Evolutionary conservation across 306 rosid genomes (phyloP).

Genomic region (Rubus idaeus): DNA sequence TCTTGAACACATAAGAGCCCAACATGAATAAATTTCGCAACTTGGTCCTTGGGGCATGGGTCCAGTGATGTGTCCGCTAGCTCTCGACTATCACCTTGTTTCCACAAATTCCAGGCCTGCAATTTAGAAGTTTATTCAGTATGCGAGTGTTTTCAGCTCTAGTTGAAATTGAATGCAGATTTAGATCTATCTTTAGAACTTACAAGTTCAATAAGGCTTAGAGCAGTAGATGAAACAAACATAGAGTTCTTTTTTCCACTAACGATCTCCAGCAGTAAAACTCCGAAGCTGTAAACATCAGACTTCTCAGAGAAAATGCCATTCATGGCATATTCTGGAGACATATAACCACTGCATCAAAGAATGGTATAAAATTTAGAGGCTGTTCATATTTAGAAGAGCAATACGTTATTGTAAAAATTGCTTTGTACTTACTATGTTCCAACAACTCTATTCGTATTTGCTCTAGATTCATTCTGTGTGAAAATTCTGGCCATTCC

Average conservation of each 20-base stretch:
- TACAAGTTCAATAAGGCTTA: slow-evolving; percentile 29
- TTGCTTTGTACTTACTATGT: slow-evolving; percentile 28
- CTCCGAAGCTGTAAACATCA: slow-evolving; percentile 34
- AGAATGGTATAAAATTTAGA: not conserved
- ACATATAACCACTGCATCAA: slow-evolving; percentile 31
- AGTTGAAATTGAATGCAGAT: not conserved
- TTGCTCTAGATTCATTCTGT: slow-evolving; percentile 32
- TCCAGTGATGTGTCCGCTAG: slow-evolving; percentile 17
- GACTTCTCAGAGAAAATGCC: slow-evolving; percentile 33
- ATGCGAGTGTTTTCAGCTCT: not conserved
- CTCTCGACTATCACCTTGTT: slow-evolving; percentile 15
- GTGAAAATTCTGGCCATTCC: slow-evolving; percentile 39
- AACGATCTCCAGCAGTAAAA: slow-evolving; percentile 25
- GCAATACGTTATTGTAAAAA: not conserved
- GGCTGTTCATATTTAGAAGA: not conserved
- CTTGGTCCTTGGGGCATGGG: slow-evolving; percentile 23
- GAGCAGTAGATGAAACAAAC: slow-evolving; percentile 2
- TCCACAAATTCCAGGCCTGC: slow-evolving; percentile 33
- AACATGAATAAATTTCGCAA: slow-evolving; percentile 14
- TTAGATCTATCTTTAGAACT: not conserved
- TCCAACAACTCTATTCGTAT: slow-evolving; percentile 31
- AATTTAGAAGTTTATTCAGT: not conserved
- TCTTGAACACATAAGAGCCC: slow-evolving; percentile 39
- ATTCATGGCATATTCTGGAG: slow-evolving; percentile 38
- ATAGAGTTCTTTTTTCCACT: slow-evolving; percentile 28